phyloP scores from a whole-genome alignment of 495 filamentous ascomycete species.

The Penicillium samsonianum region DNA sequence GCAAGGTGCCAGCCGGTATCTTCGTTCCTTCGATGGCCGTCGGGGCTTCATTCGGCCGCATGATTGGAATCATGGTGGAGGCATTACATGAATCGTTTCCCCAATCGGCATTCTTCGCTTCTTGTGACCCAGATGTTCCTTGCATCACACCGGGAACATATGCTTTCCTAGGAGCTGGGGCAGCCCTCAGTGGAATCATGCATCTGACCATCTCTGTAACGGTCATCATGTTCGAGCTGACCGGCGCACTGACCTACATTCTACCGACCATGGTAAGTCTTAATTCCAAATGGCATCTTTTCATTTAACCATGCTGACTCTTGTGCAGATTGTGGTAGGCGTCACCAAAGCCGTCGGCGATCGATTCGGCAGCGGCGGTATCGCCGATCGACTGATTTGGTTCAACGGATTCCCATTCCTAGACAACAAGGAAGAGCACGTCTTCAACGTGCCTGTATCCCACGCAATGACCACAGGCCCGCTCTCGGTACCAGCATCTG shows the following conservation, averaged over 20 bases:
- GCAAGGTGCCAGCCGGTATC: conserved; percentile 96
- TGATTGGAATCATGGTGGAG: conserved; percentile 93
- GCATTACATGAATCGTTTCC: conserved; percentile 83
- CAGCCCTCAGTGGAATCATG: conserved; percentile 98
- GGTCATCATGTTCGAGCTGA: conserved; percentile 98
- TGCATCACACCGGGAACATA: conserved; percentile 98
- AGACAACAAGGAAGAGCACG: conserved; percentile 97
- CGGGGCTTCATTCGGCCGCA: conserved; percentile 89
- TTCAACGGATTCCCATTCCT: conserved; percentile 98
- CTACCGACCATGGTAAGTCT: conserved; percentile 81
- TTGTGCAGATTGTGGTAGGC: conserved; percentile 78
- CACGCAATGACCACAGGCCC: conserved; percentile 82
- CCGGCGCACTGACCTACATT: conserved; percentile 92
- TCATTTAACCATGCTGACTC: conserved; percentile 19
- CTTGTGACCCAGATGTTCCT: conserved; percentile 87
- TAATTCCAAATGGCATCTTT: not conserved
- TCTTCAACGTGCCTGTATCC: conserved; percentile 93
- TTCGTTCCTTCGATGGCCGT: conserved; percentile 98
- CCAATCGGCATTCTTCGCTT: conserved; percentile 76
- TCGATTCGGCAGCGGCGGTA: conserved; percentile 90
- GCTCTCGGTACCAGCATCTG: conserved; percentile 72
- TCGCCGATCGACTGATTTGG: conserved; percentile 99
- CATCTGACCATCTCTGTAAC: conserved; percentile 95
- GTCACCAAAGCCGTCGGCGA: conserved; percentile 94
- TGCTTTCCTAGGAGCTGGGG: conserved; percentile 88